These are phyloP conservation scores for Xylaria sp. DNA, from an alignment of 2,329 filamentous ascomycete genomes.

Conservation along the genomic window DNA sequence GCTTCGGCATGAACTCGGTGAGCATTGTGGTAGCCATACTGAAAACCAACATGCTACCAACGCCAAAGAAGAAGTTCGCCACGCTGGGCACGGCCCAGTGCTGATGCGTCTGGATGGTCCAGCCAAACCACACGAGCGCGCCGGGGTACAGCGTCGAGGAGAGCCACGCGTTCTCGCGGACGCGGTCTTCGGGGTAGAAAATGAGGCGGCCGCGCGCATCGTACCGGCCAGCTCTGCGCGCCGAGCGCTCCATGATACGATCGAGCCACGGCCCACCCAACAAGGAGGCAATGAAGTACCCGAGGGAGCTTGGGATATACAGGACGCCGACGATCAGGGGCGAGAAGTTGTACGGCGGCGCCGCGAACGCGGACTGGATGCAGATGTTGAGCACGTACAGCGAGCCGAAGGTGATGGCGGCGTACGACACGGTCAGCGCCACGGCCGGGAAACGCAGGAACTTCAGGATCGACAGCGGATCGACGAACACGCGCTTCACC, in stretches of 20 bases:
- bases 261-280: slow-evolving; percentile 83
- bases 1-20: slow-evolving; percentile 82
- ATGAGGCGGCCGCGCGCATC: slow-evolving; percentile 73
- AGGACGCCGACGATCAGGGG: slow-evolving; percentile 77
- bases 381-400: slow-evolving; percentile 83
- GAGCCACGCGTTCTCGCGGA: slow-evolving; percentile 84
- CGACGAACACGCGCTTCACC: slow-evolving; percentile 71
- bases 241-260: slow-evolving; percentile 80
- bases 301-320: slow-evolving; percentile 79
- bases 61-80: slow-evolving; percentile 78
- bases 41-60: slow-evolving; percentile 83
- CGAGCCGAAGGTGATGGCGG: slow-evolving; percentile 77
- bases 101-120: slow-evolving; percentile 73
- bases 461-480: slow-evolving; percentile 75
- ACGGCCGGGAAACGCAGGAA: slow-evolving; percentile 81
- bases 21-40: slow-evolving; percentile 81
- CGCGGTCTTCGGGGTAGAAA: slow-evolving; percentile 80
- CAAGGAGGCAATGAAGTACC: slow-evolving; percentile 75
- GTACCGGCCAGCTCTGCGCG: slow-evolving; percentile 73
- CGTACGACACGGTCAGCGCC: slow-evolving; percentile 76
- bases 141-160: slow-evolving; percentile 76
- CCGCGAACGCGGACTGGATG: slow-evolving; percentile 75
- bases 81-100: slow-evolving; percentile 71
- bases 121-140: slow-evolving; percentile 80
- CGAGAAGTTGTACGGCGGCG: slow-evolving; percentile 73